Percentiles rank a stretch among this genome's conserved stretches.
Conservation (phyloP, 2,329 filamentous ascomycete species). For the Talaromyces islandicus region DNA sequence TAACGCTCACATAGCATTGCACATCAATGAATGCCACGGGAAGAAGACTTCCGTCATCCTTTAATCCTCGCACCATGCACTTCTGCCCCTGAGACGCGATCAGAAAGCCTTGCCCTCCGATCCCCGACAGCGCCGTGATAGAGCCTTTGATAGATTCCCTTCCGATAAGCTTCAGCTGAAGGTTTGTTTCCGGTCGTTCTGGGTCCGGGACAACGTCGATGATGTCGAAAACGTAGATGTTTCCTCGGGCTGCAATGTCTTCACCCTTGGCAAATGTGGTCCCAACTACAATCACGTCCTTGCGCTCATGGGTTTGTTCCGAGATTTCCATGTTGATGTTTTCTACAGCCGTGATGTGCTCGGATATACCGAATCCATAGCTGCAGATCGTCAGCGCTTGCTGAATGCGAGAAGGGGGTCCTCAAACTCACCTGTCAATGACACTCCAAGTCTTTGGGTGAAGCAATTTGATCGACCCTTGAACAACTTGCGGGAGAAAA, state of each 20-base stretch:
- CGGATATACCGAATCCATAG: slow-evolving; percentile 65
- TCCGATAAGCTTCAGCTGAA: slow-evolving; percentile 75
- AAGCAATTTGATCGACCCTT: slow-evolving; percentile 70
- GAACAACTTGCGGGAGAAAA: slow-evolving; percentile 62
- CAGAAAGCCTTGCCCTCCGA: slow-evolving; percentile 82
- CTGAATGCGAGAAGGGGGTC: background rate
- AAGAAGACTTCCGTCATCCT: slow-evolving; percentile 86
- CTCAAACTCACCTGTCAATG: slow-evolving; percentile 56
- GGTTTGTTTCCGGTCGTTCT: slow-evolving; percentile 75
- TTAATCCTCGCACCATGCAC: slow-evolving; percentile 91
- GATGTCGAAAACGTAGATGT: slow-evolving; percentile 85
- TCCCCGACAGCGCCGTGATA: slow-evolving; percentile 77
- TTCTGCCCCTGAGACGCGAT: slow-evolving; percentile 92
- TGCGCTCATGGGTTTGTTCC: slow-evolving; percentile 81
- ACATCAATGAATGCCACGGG: slow-evolving; percentile 98
- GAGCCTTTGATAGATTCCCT: slow-evolving; percentile 90
- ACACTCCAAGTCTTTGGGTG: slow-evolving; percentile 71
- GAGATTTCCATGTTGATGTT: slow-evolving; percentile 82
- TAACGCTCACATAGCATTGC: slow-evolving; percentile 84
- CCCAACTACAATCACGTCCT: slow-evolving; percentile 75
- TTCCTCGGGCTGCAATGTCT: slow-evolving; percentile 77
- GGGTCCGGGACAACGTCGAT: slow-evolving; percentile 88
- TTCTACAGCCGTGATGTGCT: slow-evolving; percentile 75
- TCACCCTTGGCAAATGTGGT: slow-evolving; percentile 84
- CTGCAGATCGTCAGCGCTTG: slow-evolving; percentile 18